Evolutionary conservation across 768 basidiomycete genomes (phyloP).

Genomic region (Amanita polypyramis): DNA sequence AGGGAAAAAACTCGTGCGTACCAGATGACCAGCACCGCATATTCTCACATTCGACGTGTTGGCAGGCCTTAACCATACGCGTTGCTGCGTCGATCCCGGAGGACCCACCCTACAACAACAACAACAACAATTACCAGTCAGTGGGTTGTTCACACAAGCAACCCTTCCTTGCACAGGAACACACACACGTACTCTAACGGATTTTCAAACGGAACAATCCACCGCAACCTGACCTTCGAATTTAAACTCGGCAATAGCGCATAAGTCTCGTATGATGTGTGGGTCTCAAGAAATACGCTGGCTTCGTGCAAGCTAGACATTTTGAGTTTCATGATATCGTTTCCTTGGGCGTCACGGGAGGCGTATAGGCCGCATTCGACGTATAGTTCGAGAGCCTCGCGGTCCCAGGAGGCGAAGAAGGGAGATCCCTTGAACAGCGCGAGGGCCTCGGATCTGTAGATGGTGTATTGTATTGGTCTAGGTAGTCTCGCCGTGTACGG

Average conservation of each 20-base stretch:
- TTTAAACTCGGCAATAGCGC: slow-evolving; percentile 34
- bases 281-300: slow-evolving; percentile 42
- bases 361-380: slow-evolving; percentile 45
- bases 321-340: slow-evolving; percentile 31
- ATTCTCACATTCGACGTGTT: slow-evolving; percentile 33
- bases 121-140: too few species aligned
- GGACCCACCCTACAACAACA: slow-evolving; percentile 19
- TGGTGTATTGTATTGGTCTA: too few species aligned
- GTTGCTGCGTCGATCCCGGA: slow-evolving; percentile 21
- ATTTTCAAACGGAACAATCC: slow-evolving; percentile 37
- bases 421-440: slow-evolving; percentile 35
- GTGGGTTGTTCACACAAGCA: too few species aligned
- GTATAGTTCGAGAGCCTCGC: slow-evolving; percentile 49
- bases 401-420: slow-evolving; percentile 70
- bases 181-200: slow-evolving; percentile 19
- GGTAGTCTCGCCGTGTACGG: not conserved
- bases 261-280: slow-evolving; percentile 30
- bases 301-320: slow-evolving; percentile 60
- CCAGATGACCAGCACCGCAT: slow-evolving; percentile 32
- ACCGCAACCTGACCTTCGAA: slow-evolving; percentile 37
- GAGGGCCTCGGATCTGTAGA: slow-evolving; percentile 44
- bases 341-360: slow-evolving; percentile 16
- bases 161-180: too few species aligned
- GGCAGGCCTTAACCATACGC: slow-evolving; percentile 32
- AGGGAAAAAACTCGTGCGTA: slow-evolving; percentile 13